These are phyloP conservation scores for Aristolochia contorta DNA, from an alignment of 164 flowering plant species.

Conservation along the genomic window DNA sequence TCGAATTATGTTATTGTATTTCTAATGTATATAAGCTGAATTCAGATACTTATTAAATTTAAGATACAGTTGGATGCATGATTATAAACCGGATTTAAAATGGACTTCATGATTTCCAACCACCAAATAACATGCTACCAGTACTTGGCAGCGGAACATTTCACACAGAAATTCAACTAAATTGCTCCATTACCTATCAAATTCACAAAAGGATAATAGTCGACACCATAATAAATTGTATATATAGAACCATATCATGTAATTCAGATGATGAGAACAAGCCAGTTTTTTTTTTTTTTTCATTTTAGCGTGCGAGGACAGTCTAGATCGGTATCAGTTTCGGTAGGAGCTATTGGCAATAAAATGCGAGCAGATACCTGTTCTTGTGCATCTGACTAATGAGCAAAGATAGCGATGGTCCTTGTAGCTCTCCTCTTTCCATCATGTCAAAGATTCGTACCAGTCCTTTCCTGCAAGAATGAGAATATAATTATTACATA, in stretches of 20 bases:
- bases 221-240: not conserved
- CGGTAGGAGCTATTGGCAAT: not conserved
- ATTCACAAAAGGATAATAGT: no score
- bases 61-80: no score
- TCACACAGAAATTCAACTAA: no score
- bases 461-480: slow-evolving; percentile 62
- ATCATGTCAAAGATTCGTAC: slow-evolving; percentile 68
- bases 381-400: slow-evolving; percentile 56
- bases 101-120: no score
- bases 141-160: no score
- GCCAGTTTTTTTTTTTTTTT: not conserved
- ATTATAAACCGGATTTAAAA: no score
- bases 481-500: not conserved
- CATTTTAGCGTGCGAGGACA: not conserved
- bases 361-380: slow-evolving; percentile 32
- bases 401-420: slow-evolving; percentile 34
- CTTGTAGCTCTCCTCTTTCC: slow-evolving; percentile 52
- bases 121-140: no score
- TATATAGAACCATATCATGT: not conserved
- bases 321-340: not conserved
- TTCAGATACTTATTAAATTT: no score
- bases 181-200: no score
- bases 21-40: no score
- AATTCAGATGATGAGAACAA: not conserved
- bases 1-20: no score